A percentile compares a stretch with the other conserved stretches of the same genome.
Conservation (phyloP, 768 basidiomycete genomes). For the Tricholomella constricta region DNA sequence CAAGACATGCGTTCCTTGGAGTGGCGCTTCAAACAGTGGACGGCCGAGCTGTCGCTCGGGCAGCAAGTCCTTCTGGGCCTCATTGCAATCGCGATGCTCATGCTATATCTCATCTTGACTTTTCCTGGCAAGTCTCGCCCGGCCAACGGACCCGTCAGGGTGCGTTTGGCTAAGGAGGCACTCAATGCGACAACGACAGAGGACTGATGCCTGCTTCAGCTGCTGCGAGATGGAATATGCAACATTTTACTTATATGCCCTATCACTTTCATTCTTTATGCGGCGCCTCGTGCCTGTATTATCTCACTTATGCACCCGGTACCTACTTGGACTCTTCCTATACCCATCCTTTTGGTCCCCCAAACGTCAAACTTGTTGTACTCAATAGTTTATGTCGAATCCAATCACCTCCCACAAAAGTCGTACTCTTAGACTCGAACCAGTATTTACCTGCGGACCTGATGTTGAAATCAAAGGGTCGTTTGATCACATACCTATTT, state of each 20-base stretch:
- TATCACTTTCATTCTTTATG: background rate
- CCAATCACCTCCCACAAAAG: too few species aligned
- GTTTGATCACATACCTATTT: too few species aligned
- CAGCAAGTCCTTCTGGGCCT: background rate
- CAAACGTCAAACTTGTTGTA: too few species aligned
- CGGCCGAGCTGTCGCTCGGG: background rate
- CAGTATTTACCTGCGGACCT: too few species aligned
- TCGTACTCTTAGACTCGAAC: too few species aligned
- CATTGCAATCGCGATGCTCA: background rate
- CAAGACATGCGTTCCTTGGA: slow-evolving; percentile 1
- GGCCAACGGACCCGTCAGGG: background rate
- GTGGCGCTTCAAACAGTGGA: slow-evolving; percentile 8
- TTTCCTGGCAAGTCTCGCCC: background rate
- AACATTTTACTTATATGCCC: slow-evolving; percentile 6
- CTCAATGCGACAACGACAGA: too few species aligned
- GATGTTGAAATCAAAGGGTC: too few species aligned
- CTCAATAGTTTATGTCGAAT: too few species aligned
- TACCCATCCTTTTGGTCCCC: too few species aligned
- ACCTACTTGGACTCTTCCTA: too few species aligned
- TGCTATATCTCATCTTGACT: background rate
- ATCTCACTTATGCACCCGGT: slow-evolving; percentile 3
- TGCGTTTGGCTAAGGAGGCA: background rate
- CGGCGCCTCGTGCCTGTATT: slow-evolving; percentile 4
- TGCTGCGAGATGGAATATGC: too few species aligned
- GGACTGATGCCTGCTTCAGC: too few species aligned